phyloP scores from a whole-genome alignment of 306 rosid genomes.

The Castanospermum australe region DNA sequence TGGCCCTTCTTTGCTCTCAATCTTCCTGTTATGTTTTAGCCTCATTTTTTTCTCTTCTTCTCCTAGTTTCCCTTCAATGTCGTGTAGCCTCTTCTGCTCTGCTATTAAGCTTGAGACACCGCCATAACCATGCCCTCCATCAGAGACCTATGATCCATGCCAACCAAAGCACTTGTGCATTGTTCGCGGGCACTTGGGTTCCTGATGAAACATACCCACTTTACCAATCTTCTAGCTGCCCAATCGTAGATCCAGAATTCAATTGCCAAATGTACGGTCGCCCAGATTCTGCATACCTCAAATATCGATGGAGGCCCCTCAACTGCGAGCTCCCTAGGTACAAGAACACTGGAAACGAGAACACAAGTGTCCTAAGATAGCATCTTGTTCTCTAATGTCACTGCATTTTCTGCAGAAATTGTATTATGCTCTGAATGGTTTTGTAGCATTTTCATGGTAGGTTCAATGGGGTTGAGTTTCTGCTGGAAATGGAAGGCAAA shows the following conservation, averaged over 20 bases:
- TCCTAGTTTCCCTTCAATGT: constrained; percentile 39
- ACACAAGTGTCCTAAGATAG: background rate
- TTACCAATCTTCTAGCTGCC: constrained; percentile 72
- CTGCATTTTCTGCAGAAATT: background rate
- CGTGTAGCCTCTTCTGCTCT: constrained; percentile 56
- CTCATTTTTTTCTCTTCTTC: constrained; percentile 32
- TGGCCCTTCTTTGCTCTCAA: constrained; percentile 38
- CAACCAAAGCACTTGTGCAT: constrained; percentile 67
- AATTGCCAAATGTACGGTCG: constrained; percentile 92
- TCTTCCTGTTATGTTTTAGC: background rate
- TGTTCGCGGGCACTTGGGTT: constrained; percentile 89
- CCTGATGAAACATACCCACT: constrained; percentile 77
- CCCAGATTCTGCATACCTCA: constrained; percentile 84
- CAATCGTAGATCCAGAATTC: constrained; percentile 83
- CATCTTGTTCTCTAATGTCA: background rate
- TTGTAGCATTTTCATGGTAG: constrained; percentile 61
- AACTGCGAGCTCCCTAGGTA: constrained; percentile 98
- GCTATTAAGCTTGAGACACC: constrained; percentile 57
- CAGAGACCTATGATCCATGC: constrained; percentile 67
- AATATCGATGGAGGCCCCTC: constrained; percentile 85
- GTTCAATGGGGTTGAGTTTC: constrained; percentile 83
- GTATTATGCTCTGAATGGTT: constrained; percentile 34
- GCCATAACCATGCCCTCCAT: constrained; percentile 43
- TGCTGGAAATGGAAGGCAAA: constrained; percentile 73
- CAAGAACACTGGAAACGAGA: background rate